Percentiles rank a stretch among this genome's conserved stretches.
These are phyloP conservation scores for Candida nanaspora DNA, from an alignment of 805 yeast species.

Conservation along the genomic window DNA sequence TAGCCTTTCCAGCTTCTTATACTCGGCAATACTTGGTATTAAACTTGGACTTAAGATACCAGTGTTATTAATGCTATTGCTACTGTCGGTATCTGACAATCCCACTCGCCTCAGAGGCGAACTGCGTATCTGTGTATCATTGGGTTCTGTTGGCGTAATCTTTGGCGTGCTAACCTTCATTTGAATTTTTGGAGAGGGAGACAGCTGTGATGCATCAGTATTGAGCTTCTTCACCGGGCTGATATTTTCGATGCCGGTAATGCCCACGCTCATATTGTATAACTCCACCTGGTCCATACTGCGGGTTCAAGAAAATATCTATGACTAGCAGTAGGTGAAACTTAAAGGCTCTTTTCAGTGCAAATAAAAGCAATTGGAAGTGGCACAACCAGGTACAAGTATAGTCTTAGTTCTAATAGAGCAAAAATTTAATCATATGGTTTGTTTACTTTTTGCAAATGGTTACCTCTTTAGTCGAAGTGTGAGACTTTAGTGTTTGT, in stretches of 20 bases:
- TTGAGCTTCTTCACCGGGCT: neutral
- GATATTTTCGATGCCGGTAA: neutral
- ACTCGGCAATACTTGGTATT: conserved; percentile 6
- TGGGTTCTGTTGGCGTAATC: neutral
- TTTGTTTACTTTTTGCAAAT: too few relatives aligned
- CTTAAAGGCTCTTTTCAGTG: too few relatives aligned
- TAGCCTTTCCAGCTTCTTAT: conserved; percentile 19
- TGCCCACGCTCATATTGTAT: neutral
- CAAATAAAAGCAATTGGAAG: too few relatives aligned
- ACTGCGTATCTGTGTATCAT: neutral
- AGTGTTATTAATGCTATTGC: neutral
- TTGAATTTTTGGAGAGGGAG: neutral
- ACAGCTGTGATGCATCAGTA: neutral
- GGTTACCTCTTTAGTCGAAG: too few relatives aligned
- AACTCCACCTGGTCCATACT: neutral
- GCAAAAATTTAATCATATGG: too few relatives aligned
- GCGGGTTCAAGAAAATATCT: too few relatives aligned
- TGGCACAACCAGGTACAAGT: too few relatives aligned
- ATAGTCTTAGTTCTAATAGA: too few relatives aligned
- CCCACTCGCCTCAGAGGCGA: neutral
- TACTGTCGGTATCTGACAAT: neutral
- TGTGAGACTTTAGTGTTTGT: too few relatives aligned
- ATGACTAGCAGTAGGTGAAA: too few relatives aligned
- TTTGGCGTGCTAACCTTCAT: neutral
- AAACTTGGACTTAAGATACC: neutral